Conservation (phyloP, 768 basidiomycete species). For the Collybia mongolica region DNA sequence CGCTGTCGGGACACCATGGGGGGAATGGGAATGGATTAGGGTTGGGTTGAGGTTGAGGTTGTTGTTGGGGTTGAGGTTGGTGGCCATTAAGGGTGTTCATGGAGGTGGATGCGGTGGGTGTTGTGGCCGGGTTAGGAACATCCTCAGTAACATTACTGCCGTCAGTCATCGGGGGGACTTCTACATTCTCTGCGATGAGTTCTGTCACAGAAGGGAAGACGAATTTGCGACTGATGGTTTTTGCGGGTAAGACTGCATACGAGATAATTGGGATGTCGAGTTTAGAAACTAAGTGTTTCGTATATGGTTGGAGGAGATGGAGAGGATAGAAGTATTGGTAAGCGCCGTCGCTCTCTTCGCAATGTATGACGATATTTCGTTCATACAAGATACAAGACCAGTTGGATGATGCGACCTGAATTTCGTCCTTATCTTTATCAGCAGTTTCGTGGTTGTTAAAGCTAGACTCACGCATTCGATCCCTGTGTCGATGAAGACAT, state of each 20-base stretch:
- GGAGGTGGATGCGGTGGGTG: neutral
- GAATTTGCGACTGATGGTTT: constrained; percentile 51
- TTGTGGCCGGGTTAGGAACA: constrained; percentile 1
- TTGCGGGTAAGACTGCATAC: constrained; percentile 38
- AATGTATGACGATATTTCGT: constrained; percentile 68
- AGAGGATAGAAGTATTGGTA: constrained; percentile 71
- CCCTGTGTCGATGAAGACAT: constrained; percentile 72
- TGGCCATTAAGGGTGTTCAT: constrained; percentile 5
- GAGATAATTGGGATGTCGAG: constrained; percentile 39
- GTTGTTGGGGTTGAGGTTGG: constrained; percentile 7
- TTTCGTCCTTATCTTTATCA: neutral
- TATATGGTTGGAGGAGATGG: constrained; percentile 34
- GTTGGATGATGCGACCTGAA: constrained; percentile 63
- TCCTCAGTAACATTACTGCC: neutral
- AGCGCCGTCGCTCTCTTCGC: constrained; percentile 64
- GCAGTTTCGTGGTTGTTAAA: neutral
- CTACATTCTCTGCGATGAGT: neutral
- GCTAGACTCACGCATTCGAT: constrained; percentile 63
- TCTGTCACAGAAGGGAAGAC: constrained; percentile 36
- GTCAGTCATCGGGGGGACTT: neutral
- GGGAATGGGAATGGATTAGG: constrained; percentile 67
- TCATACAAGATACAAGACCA: constrained; percentile 77
- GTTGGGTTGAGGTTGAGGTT: constrained; percentile 4
- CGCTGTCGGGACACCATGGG: constrained; percentile 70
- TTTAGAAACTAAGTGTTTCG: constrained; percentile 20